Base-by-base conservation (phyloP, 352 stramenopile species). In the Phytophthora sojae region DNA sequence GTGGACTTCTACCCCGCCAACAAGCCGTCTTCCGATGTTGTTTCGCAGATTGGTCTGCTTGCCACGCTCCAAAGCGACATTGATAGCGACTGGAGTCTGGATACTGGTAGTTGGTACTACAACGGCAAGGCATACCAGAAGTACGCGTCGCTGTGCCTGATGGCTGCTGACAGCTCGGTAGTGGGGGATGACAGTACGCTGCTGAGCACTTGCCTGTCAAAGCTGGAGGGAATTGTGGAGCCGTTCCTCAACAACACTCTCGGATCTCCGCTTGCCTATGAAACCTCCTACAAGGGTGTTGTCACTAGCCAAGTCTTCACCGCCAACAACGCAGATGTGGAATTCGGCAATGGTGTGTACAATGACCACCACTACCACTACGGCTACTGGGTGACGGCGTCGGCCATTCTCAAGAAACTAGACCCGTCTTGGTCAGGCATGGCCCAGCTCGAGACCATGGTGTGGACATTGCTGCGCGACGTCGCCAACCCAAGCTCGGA, bases 351-450 rank as follows among this genome's bases (percentile, higher is more conserved):
- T 66, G 79, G 73, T 25, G 80, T 95, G 50, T 95, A 95, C 81
- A 95, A 95, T 66, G 87, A 95, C 60, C 85, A 95, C 69, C 83
- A 95, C 63, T 95, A 92, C 55, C 87, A 95, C 70, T 95, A 92
- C 64, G 88, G 85, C 29, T 95, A 95, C 79, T 95, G 85, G 85
- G 68, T 95, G 6, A 82, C 76, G 11, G 85, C 75, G 0, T 91
- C 84, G 0, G 88, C 88, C 6, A 93, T 95, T 47, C 56, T 91
- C 14, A 83, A 80, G 59, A 84, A 92, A 55, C 61, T 93, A 3
- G 77, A 95, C 56, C 88, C 85, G 21, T 77, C 68, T 1, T 93
- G 84, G 84, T 75, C 53, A 35, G 69, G 80, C 1, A 88, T 91
- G 75, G 47, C 54, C 0, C 75, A 86, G 45, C 73, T 95, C n/a